Conservation (phyloP, 2,329 filamentous ascomycete species). For the Fusarium staphyleae region DNA sequence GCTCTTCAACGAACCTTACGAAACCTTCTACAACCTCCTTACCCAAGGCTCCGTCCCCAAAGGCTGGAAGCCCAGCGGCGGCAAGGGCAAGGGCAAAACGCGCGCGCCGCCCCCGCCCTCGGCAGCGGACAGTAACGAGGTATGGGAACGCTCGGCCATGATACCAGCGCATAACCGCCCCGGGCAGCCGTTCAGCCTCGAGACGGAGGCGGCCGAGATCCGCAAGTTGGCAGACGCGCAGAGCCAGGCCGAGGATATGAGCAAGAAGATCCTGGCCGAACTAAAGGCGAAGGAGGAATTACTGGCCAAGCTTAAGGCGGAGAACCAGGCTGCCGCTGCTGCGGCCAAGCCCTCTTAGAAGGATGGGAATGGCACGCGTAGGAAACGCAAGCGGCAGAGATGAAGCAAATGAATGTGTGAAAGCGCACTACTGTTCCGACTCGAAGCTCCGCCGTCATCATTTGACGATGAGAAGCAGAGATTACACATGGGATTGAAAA, state of each 20-base stretch:
- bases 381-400: conserved; percentile 3
- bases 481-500: no score
- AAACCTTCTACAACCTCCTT: conserved; percentile 87
- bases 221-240: conserved; percentile 69
- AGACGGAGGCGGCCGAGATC: conserved; percentile 71
- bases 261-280: conserved; percentile 64
- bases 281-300: conserved; percentile 70
- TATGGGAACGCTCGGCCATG: conserved; percentile 74
- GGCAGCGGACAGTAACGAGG: conserved; percentile 54
- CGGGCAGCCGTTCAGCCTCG: conserved; percentile 75
- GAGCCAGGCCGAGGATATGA: conserved; percentile 67
- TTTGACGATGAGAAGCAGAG: no score
- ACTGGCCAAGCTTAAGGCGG: conserved; percentile 66
- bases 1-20: conserved; percentile 95
- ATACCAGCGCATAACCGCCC: conserved; percentile 73
- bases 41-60: conserved; percentile 72
- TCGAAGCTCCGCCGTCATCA: no score
- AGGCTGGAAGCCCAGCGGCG: conserved; percentile 54
- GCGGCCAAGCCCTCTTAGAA: conserved; percentile 43
- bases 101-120: conserved; percentile 50
- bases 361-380: conserved; percentile 7
- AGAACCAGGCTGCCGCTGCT: conserved; percentile 57
- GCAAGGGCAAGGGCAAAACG: conserved; percentile 60
- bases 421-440: no score
- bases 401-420: background rate